Base-by-base conservation (phyloP, 2,329 filamentous ascomycete species). In the Stachybotrys chartarum region DNA sequence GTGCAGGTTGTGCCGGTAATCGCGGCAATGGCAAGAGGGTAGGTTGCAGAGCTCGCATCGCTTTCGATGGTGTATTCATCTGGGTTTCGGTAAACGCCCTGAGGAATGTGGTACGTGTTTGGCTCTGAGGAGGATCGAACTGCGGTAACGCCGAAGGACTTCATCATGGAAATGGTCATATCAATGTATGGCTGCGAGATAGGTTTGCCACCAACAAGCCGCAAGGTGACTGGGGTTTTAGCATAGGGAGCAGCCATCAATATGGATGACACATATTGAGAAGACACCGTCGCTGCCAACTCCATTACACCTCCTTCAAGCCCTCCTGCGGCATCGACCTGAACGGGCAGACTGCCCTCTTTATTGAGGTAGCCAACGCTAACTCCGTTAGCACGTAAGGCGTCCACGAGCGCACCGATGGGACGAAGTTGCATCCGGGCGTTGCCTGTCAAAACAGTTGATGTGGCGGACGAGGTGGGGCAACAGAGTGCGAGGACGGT, bases 91-190 rank as follows among this genome's bases (percentile, higher is more conserved):
- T 99, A 99, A 12, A 78, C 76, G 14, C 88, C 90, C 66, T 88
- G 85, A 2, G 94, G 94, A 55, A 99, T 95, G 69, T 95, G 87
- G 72, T 99, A 99, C 6, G 93, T 96, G 68, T 97, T 88, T 50
- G 87, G 82, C 64, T 97, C 91, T 3, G 83, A 87, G 35, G 82
- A 72, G 8, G 92, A 96, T 63, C 83, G 85, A 58, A 84, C 79
- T 12, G 97, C 94, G 45, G 85, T 71, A 46, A 99, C 83, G 52
- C 94, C 94, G 66, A 99, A 99, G 3, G 88, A 82, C 54, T 82
- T 81, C 94, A 99, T 99, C 93, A 99, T 99, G 16, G 91, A 83
- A 54, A 95, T 91, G 2, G 94, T 99, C 93, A 99, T 97, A 69
- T 99, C 91, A 65, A 99, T 97, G 70, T 99, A 99, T 2, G 87